Evolutionary conservation across 768 basidiomycete genomes (phyloP).

Genomic region (Lentinula sp.): DNA sequence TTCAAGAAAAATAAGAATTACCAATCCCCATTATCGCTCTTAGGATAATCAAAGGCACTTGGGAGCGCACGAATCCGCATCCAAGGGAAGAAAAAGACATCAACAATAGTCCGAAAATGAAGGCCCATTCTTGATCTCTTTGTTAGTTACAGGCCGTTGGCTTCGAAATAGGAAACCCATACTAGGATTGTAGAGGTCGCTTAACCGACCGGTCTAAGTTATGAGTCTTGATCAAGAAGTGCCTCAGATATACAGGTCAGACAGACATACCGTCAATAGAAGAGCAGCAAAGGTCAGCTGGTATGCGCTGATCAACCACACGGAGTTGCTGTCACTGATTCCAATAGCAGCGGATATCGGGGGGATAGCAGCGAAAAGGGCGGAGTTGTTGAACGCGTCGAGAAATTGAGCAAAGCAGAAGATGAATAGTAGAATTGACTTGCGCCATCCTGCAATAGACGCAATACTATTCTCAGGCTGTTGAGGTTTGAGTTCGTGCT

Average conservation of each 20-base stretch:
- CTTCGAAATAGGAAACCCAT: constrained; percentile 5
- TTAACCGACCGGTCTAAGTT: constrained; percentile 29
- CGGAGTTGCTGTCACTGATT: constrained; percentile 18
- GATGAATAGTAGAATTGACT: constrained; percentile 23
- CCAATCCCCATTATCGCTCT: constrained; percentile 47
- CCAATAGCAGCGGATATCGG: constrained; percentile 17
- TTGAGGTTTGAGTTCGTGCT: not conserved
- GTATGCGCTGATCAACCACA: constrained; percentile 39
- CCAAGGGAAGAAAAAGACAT: constrained; percentile 39
- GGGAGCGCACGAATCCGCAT: constrained; percentile 39
- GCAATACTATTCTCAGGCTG: not conserved
- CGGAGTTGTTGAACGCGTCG: constrained; percentile 38
- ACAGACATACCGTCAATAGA: constrained; percentile 14
- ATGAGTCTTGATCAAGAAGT: not conserved
- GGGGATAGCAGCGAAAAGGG: constrained; percentile 33
- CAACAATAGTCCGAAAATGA: constrained; percentile 30
- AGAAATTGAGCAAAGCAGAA: constrained; percentile 37
- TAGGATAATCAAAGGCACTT: constrained; percentile 43
- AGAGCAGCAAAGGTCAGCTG: constrained; percentile 38
- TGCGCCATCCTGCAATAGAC: constrained; percentile 18
- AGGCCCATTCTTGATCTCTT: constrained; percentile 27
- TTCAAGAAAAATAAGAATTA: constrained; percentile 8
- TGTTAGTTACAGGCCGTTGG: not conserved
- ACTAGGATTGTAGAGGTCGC: constrained; percentile 37
- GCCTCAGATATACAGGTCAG: not conserved